Base-by-base conservation (phyloP, 2,329 filamentous ascomycete genomes). In the Drechmeria coniospora region DNA sequence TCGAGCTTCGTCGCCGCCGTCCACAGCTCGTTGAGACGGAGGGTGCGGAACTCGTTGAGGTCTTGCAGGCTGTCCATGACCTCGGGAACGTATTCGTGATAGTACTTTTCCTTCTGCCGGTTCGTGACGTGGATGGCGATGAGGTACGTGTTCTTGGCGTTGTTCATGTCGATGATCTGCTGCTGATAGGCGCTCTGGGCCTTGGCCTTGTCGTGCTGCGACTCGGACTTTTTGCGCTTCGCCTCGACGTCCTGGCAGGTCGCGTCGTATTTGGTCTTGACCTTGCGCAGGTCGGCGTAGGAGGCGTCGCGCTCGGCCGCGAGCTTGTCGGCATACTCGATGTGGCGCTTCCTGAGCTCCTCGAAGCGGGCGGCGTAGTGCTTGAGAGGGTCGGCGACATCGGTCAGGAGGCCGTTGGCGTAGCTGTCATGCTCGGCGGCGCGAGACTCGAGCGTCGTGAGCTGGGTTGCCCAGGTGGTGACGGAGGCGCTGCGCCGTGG, bases 101-200 rank as follows among this genome's bases (percentile, higher is more conserved):
- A 98, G 59, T 95, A 95, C 47, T 78, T 82, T 49, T 94, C 84
- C 59, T 95, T 98, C 46, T 93, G 77, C 59, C 90, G 92, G 56
- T 98, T 98, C 19, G 86, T 92, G 32, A 95, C 82, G 48, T 92
- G 92, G 58, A 98, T 93, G 35, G 74, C 70, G 45, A 98, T 93
- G 35, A 98, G 61, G 48, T 98, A 98, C n/a, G 80, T 84, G 51
- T 98, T 98, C 63, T 98, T 98, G 51, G 79, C 69, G 49, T 98
- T 98, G 56, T 90, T 81, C 90, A 95, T 95, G 42, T 98, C 90
- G 34, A 76, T 59, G 34, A 92, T 65, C 53, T 95, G 87, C 49
- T 93, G 83, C 45, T 92, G 82, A 54, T 92, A 98, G 21, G 82
- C 75, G 48, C 73, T 78, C 48, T 93, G 81, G 6, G 87, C 84